Conservation (phyloP, 1,284 basidiomycete species). For the Apiotrichum porosum region DNA sequence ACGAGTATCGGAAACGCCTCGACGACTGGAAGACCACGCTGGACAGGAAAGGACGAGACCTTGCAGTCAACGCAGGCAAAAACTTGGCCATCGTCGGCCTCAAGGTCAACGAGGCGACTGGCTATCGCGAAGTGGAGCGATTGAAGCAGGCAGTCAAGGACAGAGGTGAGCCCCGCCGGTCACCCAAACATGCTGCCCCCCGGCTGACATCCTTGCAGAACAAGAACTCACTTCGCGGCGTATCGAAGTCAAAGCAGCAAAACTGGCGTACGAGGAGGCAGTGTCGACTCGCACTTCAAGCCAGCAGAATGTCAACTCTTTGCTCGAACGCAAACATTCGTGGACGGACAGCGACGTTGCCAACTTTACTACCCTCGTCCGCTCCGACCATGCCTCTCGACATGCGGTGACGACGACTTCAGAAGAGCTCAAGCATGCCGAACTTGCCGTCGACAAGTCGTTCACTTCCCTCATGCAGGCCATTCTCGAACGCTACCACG, state of each 20-base stretch:
- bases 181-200: too few relatives aligned
- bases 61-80: constrained; percentile 31
- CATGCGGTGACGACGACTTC: constrained; percentile 69
- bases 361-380: constrained; percentile 77
- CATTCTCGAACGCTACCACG: constrained; percentile 84
- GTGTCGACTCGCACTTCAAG: constrained; percentile 69
- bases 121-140: constrained; percentile 81
- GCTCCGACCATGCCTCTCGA: constrained; percentile 77
- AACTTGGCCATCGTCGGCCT: constrained; percentile 67
- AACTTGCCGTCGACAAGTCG: constrained; percentile 72
- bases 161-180: constrained; percentile 7
- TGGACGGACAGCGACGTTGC: constrained; percentile 73
- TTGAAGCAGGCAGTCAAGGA: constrained; percentile 55
- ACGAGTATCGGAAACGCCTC: constrained; percentile 5
- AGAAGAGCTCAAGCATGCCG: constrained; percentile 59
- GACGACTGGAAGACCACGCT: background rate
- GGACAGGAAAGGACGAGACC: constrained; percentile 3
- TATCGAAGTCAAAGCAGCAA: constrained; percentile 63
- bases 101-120: constrained; percentile 77
- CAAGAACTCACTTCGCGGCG: constrained; percentile 50
- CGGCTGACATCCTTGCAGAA: constrained; percentile 23
- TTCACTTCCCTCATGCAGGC: constrained; percentile 78
- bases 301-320: constrained; percentile 82
- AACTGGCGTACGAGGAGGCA: constrained; percentile 66
- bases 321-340: constrained; percentile 78